Evolutionary conservation across 2,329 filamentous ascomycete species (phyloP), one percentile per base, ranked within the genome.

Genomic region (Polytolypa hystricis): DNA sequence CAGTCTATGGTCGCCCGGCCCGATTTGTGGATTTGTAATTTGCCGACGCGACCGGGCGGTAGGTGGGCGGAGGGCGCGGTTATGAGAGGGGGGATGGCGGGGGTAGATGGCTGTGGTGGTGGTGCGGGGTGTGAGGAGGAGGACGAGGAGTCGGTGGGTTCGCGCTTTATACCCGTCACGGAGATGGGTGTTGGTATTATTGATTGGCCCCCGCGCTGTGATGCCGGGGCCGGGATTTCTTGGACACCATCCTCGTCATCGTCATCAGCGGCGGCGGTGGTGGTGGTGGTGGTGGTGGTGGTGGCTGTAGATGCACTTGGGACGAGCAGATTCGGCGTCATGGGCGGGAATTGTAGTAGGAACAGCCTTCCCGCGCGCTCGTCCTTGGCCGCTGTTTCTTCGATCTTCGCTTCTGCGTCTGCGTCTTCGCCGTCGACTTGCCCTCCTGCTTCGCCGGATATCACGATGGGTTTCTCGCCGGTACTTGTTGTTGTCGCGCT

Each of bases 321-420:
- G 7, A 65, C 50, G 23, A 61, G 47, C 16, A 79, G 65, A 40
- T 71, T 69, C 4, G 76, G 76, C 3, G 77, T 69, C 40, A 76
- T 64, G 0, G 76, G 74, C 9, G 76, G 76, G 47, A 79, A 70
- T 53, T 79, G 76, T 53, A 79, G 73, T 35, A 79, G 62, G 51
- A 79, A 79, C 36, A 76, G 64, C 39, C 70, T 67, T 37, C 75
- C 69, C 23, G 69, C 58, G 12, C 66, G 61, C 28, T 61, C 60
- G 35, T 60, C 66, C 47, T 60, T 48, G 33, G 39, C 44, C 8
- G 33, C 34, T n/a, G n/a, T n/a, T 18, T 59, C 53, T 16, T 15
- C 5, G 28, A 48, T 54, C n/a, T 43, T 44, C 35, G 31, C 12
- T 39, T 49, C 43, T 25, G 45, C 45, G 30, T 49, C 46, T 4